Conservation (phyloP, 768 basidiomycete genomes). For the Cystofilobasidium bisporidii region DNA sequence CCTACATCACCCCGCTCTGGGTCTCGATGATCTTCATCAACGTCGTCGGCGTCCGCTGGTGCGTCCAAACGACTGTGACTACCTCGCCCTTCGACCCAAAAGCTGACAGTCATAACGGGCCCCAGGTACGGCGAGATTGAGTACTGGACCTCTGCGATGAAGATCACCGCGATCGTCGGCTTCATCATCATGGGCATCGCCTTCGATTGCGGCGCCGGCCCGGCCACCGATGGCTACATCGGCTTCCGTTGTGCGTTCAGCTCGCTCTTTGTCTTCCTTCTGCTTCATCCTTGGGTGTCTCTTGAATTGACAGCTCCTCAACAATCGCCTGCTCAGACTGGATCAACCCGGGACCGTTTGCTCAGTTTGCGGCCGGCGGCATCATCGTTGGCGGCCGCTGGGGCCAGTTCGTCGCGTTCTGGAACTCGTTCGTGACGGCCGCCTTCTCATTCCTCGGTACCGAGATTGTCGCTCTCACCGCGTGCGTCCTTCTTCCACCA, state of each 20-base stretch:
- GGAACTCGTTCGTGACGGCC: slow-evolving; percentile 40
- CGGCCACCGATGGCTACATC: slow-evolving; percentile 28
- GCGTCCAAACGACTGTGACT: too few species aligned
- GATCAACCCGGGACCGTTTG: slow-evolving; percentile 22
- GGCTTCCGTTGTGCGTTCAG: slow-evolving; percentile 27
- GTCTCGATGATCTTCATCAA: slow-evolving; percentile 41
- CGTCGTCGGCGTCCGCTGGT: slow-evolving; percentile 39
- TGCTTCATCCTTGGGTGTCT: too few species aligned
- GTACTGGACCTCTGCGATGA: slow-evolving; percentile 22
- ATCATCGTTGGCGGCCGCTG: slow-evolving; percentile 27
- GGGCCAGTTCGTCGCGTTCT: slow-evolving; percentile 39
- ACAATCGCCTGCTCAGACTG: too few species aligned
- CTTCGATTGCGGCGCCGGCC: slow-evolving; percentile 33
- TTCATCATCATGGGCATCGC: slow-evolving; percentile 37
- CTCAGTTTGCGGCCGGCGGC: slow-evolving; percentile 8
- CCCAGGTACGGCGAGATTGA: slow-evolving; percentile 45
- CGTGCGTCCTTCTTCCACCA: not conserved
- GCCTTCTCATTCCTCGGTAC: slow-evolving; percentile 28
- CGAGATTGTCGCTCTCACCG: slow-evolving; percentile 35
- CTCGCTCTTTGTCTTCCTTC: too few species aligned
- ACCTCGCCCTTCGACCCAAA: too few species aligned
- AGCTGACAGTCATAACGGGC: too few species aligned
- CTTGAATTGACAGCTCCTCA: too few species aligned
- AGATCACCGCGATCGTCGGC: slow-evolving; percentile 44
- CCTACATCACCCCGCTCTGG: slow-evolving; percentile 41